phyloP scores from a whole-genome alignment of 2,329 filamentous ascomycete genomes.

The Byssoonygena ceratinophila region DNA sequence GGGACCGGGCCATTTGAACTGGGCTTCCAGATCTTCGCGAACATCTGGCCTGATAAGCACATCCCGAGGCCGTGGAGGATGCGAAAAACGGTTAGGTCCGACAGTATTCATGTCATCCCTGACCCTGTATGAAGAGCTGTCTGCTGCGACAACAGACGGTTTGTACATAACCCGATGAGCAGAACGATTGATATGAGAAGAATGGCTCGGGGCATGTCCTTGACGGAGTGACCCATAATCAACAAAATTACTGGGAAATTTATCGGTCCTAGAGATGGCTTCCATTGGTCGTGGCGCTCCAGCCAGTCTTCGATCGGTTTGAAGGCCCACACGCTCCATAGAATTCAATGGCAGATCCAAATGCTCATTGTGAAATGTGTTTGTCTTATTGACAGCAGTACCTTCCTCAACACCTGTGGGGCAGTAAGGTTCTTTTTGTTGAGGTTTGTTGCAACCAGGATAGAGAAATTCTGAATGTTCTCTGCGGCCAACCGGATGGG shows the following conservation, averaged over 20 bases:
- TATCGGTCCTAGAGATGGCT: background rate
- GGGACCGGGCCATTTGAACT: background rate
- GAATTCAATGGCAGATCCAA: background rate
- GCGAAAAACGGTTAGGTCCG: conserved; percentile 3
- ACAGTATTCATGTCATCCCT: conserved; percentile 2
- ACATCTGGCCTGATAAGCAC: background rate
- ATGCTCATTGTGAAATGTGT: background rate
- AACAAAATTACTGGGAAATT: background rate
- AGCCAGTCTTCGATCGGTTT: background rate
- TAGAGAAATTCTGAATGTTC: background rate
- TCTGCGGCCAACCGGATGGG: background rate
- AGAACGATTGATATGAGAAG: conserved; percentile 14
- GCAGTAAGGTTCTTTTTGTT: background rate
- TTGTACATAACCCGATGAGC: background rate
- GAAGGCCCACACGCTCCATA: background rate
- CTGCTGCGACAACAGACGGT: conserved; percentile 1
- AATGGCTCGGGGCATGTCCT: background rate
- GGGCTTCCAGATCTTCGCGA: background rate
- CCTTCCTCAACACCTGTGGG: background rate
- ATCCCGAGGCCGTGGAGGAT: background rate
- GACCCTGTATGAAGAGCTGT: background rate
- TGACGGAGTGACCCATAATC: background rate
- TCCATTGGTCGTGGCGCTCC: background rate
- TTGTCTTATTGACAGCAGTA: background rate
- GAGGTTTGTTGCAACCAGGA: background rate